Conservation (phyloP, 2,329 filamentous ascomycete species). For the Albifimbria verrucaria region DNA sequence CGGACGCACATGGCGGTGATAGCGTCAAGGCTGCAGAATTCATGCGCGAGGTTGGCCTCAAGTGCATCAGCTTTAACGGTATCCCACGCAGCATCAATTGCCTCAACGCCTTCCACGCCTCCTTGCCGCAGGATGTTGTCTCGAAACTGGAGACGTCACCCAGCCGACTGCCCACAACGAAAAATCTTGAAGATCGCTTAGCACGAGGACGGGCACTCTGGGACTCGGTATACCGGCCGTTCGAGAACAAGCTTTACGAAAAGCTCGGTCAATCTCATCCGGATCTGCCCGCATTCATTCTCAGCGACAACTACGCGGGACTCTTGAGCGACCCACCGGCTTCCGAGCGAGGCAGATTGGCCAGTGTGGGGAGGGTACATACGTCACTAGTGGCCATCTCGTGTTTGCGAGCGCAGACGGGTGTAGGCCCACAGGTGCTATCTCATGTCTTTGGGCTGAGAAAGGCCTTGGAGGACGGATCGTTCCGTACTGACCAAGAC, state of each 20-base stretch:
- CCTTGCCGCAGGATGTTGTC: slow-evolving; percentile 55
- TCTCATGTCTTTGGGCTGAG: slow-evolving; percentile 78
- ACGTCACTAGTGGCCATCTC: slow-evolving; percentile 73
- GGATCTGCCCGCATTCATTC: slow-evolving; percentile 76
- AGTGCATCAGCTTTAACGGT: slow-evolving; percentile 77
- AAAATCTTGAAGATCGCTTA: slow-evolving; percentile 53
- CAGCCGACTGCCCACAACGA: slow-evolving; percentile 48
- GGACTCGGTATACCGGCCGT: slow-evolving; percentile 73
- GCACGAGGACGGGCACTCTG: slow-evolving; percentile 64
- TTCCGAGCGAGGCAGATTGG: slow-evolving; percentile 37
- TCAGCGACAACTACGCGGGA: slow-evolving; percentile 70
- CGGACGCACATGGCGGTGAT: slow-evolving; percentile 16
- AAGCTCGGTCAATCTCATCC: slow-evolving; percentile 76
- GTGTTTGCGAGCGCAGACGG: slow-evolving; percentile 74
- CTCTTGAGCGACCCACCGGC: slow-evolving; percentile 66
- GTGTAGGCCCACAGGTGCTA: slow-evolving; percentile 77
- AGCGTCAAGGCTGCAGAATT: slow-evolving; percentile 58
- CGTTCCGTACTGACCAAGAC: slow-evolving; percentile 34
- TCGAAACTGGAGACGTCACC: slow-evolving; percentile 51
- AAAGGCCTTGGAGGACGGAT: slow-evolving; percentile 71
- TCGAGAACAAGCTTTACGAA: slow-evolving; percentile 66
- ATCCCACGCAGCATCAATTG: slow-evolving; percentile 83
- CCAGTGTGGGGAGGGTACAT: slow-evolving; percentile 63
- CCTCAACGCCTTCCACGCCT: slow-evolving; percentile 66
- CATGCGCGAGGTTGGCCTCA: slow-evolving; percentile 72